Base-by-base conservation (phyloP, 176 grass and related monocot genomes). In the Secale cereale region DNA sequence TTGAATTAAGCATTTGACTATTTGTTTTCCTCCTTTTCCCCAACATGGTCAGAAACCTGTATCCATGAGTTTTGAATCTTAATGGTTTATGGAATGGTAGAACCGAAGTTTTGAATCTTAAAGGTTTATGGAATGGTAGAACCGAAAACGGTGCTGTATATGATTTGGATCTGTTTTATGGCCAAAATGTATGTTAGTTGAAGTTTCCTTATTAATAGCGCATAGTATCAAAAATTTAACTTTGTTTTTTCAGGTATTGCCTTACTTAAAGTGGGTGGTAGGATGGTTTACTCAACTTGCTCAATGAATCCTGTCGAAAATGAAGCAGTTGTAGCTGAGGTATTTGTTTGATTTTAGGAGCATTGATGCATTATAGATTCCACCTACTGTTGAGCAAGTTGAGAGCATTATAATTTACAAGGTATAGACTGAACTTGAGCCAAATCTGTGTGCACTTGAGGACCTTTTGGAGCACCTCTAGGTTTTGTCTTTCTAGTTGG, bases 261-360 rank as follows among this genome's bases (percentile, higher is more conserved):
- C 9, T 92, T 95, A 85, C 84, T 95, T 87, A 95, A 94, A 94
- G 89, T 92, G 70, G 93, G 91, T 81, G 96, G 91, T 68, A 94
- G 88, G 60, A 98, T 98, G 96, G 91, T 98, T 76, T 98, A 98
- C 71, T 98, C 96, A 26, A 98, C 96, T 26, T 98, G 96, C 78
- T 98, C 93, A 76, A 92, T 98, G 96, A 98, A 98, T 89, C 96
- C 96, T 52, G 85, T 98, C 83, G 96, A 98, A 91, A 95, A 98
- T 87, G 96, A 95, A 86, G 96, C 91, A 81, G 96, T 94, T 63
- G 79, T 95, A 62, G 89, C 89, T 19, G 96, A 98, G 93, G 96
- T 95, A 81, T 54, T 29, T 69, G 25, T 59, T 74, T 29, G 27
- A 69, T 81, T 65, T 41, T 75, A 63, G 70, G 27, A 41, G 73